phyloP scores from a whole-genome alignment of 169 alveolate genomes.

The Sarcocystis neurona region DNA sequence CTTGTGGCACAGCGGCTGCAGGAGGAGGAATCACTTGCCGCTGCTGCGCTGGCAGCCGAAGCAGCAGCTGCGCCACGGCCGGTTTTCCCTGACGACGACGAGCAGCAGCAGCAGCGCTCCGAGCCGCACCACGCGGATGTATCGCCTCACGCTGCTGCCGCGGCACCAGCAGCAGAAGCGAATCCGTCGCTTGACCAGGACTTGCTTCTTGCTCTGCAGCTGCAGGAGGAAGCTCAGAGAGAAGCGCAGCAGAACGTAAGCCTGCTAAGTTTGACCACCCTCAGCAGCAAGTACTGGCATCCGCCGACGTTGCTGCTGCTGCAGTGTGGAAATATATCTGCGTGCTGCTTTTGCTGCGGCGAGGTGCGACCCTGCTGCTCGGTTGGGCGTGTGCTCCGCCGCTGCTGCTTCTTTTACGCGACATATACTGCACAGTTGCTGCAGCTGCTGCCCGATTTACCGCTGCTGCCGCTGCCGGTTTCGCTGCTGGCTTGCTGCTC shows the following conservation, averaged over 20 bases:
- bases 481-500: neutral
- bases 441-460: no score
- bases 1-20: conserved; percentile 7
- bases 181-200: neutral
- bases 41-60: neutral
- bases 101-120: neutral
- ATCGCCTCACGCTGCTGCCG: neutral
- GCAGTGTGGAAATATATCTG: neutral
- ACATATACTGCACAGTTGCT: no score
- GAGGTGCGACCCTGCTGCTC: neutral
- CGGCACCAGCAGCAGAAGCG: neutral
- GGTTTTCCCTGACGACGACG: neutral
- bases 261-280: no score
- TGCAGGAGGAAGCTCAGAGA: neutral
- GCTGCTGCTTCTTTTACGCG: no score
- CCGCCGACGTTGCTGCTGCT: neutral
- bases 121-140: no score
- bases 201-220: conserved; percentile 11
- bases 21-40: conserved; percentile 6
- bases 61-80: no score
- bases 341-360: neutral
- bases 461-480: neutral
- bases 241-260: conserved; percentile 1
- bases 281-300: neutral
- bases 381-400: neutral